phyloP scores from a whole-genome alignment of 805 yeast genomes.

The Candida alai region DNA sequence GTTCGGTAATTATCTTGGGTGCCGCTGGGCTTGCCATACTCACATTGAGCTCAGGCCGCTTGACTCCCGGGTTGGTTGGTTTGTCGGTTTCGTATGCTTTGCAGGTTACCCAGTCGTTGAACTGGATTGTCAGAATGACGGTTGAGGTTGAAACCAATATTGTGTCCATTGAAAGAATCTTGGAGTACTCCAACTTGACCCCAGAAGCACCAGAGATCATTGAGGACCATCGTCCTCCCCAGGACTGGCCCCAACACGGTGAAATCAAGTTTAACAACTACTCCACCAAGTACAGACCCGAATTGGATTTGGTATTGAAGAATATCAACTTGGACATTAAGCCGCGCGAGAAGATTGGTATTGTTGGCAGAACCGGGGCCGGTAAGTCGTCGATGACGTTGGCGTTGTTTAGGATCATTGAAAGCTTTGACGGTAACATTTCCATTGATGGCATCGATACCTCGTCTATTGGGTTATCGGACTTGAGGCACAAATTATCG shows the following conservation, averaged over 20 bases:
- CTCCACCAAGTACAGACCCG: constrained; percentile 43
- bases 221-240: constrained; percentile 58
- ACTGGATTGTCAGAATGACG: constrained; percentile 98
- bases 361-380: constrained; percentile 46
- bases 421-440: constrained; percentile 34
- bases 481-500: constrained; percentile 39
- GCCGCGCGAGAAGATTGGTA: constrained; percentile 40
- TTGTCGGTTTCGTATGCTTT: constrained; percentile 89
- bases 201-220: constrained; percentile 82
- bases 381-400: constrained; percentile 44
- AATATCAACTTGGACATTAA: constrained; percentile 33
- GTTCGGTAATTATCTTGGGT: constrained; percentile 81
- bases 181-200: constrained; percentile 75
- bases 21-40: constrained; percentile 80
- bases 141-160: constrained; percentile 97
- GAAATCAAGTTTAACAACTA: constrained; percentile 34
- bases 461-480: constrained; percentile 35
- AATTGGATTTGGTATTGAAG: constrained; percentile 40
- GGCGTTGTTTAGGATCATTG: constrained; percentile 42
- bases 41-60: constrained; percentile 60
- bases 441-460: constrained; percentile 34
- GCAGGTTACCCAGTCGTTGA: constrained; percentile 87
- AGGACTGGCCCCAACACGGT: constrained; percentile 37
- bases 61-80: constrained; percentile 92
- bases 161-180: constrained; percentile 91